These are phyloP conservation scores for Phaeosphaeria sp. DNA, from an alignment of 2,329 filamentous ascomycete species.

Conservation along the genomic window DNA sequence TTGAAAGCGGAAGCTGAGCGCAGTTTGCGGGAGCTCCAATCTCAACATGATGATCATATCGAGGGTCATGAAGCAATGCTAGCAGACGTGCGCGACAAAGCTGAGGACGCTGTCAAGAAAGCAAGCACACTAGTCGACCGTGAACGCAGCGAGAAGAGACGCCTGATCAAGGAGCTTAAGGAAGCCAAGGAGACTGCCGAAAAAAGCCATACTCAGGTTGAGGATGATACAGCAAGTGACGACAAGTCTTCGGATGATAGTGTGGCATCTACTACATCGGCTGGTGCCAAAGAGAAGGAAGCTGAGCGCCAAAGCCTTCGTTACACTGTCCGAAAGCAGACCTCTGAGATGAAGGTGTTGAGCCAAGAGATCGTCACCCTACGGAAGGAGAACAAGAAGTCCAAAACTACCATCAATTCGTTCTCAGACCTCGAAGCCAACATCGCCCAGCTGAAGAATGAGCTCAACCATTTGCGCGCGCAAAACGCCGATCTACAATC, in stretches of 20 bases:
- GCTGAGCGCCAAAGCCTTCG: constrained; percentile 31
- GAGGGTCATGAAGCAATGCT: constrained; percentile 36
- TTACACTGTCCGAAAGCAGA: constrained; percentile 34
- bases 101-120: constrained; percentile 45
- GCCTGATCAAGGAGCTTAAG: constrained; percentile 35
- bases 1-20: constrained; percentile 31
- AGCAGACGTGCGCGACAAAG: constrained; percentile 40
- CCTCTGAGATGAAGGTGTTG: constrained; percentile 29
- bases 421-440: constrained; percentile 7
- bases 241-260: constrained; percentile 21
- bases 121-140: constrained; percentile 38
- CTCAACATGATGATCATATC: constrained; percentile 32
- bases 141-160: constrained; percentile 42
- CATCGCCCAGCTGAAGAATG: constrained; percentile 9
- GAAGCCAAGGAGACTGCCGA: constrained; percentile 27
- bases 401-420: constrained; percentile 7
- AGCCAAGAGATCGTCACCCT: constrained; percentile 26
- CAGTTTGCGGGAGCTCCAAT: constrained; percentile 33
- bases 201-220: constrained; percentile 21
- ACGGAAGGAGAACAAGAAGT: constrained; percentile 23
- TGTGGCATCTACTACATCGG: constrained; percentile 10
- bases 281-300: constrained; percentile 24
- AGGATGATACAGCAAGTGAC: constrained; percentile 13
- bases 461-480: constrained; percentile 16
- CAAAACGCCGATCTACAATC: constrained; percentile 28